A percentile compares a stretch with the other conserved stretches of the same genome.
Conservation (phyloP, 2,329 filamentous ascomycete genomes). For the Fusarium chlamydosporum region DNA sequence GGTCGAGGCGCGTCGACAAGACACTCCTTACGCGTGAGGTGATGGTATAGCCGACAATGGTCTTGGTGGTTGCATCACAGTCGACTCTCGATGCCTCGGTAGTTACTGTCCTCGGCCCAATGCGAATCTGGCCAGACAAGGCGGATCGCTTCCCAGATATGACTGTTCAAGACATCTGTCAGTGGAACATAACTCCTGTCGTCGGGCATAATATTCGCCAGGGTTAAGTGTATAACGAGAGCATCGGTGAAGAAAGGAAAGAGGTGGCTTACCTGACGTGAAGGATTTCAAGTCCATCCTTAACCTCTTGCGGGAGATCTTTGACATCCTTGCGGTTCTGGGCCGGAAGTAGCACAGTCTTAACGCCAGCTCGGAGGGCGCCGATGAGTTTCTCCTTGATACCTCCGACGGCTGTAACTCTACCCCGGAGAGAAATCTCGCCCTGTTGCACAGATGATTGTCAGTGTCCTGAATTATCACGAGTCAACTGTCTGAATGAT, state of each 20-base stretch:
- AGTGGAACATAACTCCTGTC: slow-evolving; percentile 48
- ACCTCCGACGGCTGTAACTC: slow-evolving; percentile 93
- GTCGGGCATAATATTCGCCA: slow-evolving; percentile 38
- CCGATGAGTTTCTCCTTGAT: slow-evolving; percentile 99
- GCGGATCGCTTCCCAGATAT: slow-evolving; percentile 95
- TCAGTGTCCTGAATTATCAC: slow-evolving; percentile 45
- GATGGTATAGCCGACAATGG: slow-evolving; percentile 9
- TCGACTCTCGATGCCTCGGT: slow-evolving; percentile 81
- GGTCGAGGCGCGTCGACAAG: slow-evolving; percentile 27
- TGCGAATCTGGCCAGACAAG: slow-evolving; percentile 91
- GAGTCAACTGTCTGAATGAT: slow-evolving; percentile 39
- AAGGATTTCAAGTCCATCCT: slow-evolving; percentile 86
- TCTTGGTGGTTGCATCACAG: slow-evolving; percentile 65
- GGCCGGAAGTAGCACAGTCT: slow-evolving; percentile 89
- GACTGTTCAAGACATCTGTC: slow-evolving; percentile 64
- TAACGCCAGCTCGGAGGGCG: slow-evolving; percentile 91
- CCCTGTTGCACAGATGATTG: slow-evolving; percentile 60
- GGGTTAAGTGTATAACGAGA: slow-evolving; percentile 40
- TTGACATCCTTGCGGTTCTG: slow-evolving; percentile 93
- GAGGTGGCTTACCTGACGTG: slow-evolving; percentile 79
- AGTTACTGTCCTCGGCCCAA: slow-evolving; percentile 81
- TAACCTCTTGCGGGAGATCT: slow-evolving; percentile 91
- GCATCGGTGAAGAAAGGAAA: slow-evolving; percentile 59
- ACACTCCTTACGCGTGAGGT: slow-evolving; percentile 25
- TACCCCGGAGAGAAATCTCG: slow-evolving; percentile 84